These are phyloP conservation scores for Arabidopsis hybrid DNA, from an alignment of 441 rosid species.

Conservation along the genomic window DNA sequence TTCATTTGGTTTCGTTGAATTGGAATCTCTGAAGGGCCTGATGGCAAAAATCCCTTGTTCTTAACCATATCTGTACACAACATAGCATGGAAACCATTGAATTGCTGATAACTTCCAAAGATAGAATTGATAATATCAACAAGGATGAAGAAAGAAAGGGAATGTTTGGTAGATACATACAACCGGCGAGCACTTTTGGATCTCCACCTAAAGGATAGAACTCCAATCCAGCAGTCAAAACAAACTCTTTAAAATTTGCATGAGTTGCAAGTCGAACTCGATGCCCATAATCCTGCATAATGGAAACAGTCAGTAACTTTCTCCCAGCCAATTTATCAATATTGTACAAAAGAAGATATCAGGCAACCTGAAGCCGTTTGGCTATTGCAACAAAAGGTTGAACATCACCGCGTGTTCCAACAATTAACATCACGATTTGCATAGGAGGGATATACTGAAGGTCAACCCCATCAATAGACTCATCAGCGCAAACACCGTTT, in stretches of 20 bases:
- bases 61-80: constrained; percentile 92
- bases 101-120: constrained; percentile 20
- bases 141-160: constrained; percentile 33
- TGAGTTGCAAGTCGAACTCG: constrained; percentile 98
- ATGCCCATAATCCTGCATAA: constrained; percentile 96
- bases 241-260: constrained; percentile 97
- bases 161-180: constrained; percentile 68
- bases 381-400: constrained; percentile 98
- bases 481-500: constrained; percentile 58
- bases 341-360: constrained; percentile 14
- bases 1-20: constrained; percentile 88
- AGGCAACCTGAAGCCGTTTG: constrained; percentile 86
- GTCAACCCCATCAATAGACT: constrained; percentile 75
- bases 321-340: background rate
- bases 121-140: constrained; percentile 3
- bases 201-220: constrained; percentile 97
- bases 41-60: constrained; percentile 97
- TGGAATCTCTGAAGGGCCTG: constrained; percentile 97
- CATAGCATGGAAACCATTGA: constrained; percentile 38
- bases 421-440: constrained; percentile 96
- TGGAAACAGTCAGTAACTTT: constrained; percentile 14
- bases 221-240: constrained; percentile 97
- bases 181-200: constrained; percentile 96
- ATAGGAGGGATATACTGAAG: constrained; percentile 75
- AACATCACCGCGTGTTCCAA: constrained; percentile 99